These are phyloP conservation scores for Saturnispora diversa DNA, from an alignment of 805 yeast species.

Conservation along the genomic window DNA sequence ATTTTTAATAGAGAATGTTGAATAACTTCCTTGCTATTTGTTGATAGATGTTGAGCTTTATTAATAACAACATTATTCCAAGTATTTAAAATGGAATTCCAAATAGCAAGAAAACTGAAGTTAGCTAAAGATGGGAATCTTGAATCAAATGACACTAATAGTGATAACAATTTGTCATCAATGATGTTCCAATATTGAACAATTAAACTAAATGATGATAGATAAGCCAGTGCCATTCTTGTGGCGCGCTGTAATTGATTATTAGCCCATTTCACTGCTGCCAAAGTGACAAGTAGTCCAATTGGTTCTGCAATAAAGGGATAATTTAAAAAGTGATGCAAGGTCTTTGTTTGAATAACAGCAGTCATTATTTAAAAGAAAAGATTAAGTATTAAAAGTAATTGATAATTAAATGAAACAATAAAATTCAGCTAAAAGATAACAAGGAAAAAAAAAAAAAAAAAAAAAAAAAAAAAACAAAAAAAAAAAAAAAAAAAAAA, in stretches of 20 bases:
- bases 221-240: constrained; percentile 12
- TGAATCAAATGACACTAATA: constrained; percentile 25
- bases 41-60: background rate
- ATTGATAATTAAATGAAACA: too few relatives aligned
- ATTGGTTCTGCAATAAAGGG: constrained; percentile 26
- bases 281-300: constrained; percentile 15
- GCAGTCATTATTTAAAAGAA: constrained; percentile 1
- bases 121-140: constrained; percentile 25
- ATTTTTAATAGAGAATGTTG: background rate
- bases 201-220: constrained; percentile 18
- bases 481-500: too few relatives aligned
- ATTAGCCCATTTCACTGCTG: constrained; percentile 17
- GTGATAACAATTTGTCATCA: constrained; percentile 21
- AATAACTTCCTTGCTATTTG: too few relatives aligned
- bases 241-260: constrained; percentile 15
- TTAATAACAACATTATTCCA: background rate
- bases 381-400: too few relatives aligned
- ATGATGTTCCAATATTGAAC: constrained; percentile 17
- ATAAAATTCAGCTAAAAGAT: too few relatives aligned
- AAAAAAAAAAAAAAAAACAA: too few relatives aligned
- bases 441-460: too few relatives aligned
- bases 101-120: constrained; percentile 15
- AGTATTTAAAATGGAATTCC: constrained; percentile 7
- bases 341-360: constrained; percentile 13
- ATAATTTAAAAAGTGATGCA: constrained; percentile 26